Evolutionary conservation across 306 rosid genomes (phyloP).

Genomic region (Ochetophila trinervis): DNA sequence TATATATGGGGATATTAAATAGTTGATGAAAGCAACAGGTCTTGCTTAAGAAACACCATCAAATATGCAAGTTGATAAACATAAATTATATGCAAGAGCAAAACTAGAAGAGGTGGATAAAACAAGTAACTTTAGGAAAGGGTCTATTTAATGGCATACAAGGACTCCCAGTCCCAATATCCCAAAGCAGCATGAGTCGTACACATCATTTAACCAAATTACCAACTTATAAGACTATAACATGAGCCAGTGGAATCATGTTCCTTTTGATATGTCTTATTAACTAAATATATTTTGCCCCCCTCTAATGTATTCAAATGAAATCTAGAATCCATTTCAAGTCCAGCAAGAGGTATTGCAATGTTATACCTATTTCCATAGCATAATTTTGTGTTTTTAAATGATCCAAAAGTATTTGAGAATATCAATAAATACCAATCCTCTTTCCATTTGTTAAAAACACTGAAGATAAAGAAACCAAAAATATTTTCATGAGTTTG

Average conservation of each 20-base stretch:
- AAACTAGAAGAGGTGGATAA: conserved; percentile 1
- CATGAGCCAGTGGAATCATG: too few species aligned
- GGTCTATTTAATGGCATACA: not conserved
- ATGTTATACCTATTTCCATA: too few species aligned
- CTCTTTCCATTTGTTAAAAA: not conserved
- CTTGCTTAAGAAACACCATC: conserved; percentile 1
- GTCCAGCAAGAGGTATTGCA: too few species aligned
- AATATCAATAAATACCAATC: too few species aligned
- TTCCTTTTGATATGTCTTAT: too few species aligned
- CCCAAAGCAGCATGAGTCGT: not conserved
- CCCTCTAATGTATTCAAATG: too few species aligned
- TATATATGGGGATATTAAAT: conserved; percentile 27
- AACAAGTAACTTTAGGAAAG: conserved; percentile 8
- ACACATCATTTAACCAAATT: too few species aligned
- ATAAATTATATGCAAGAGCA: conserved; percentile 13
- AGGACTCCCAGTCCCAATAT: not conserved
- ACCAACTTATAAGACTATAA: too few species aligned
- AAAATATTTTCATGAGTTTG: not conserved
- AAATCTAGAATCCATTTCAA: too few species aligned
- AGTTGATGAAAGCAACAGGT: conserved; percentile 9
- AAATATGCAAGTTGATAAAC: conserved; percentile 14
- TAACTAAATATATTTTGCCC: too few species aligned
- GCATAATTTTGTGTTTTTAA: too few species aligned
- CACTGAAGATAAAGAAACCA: not conserved
- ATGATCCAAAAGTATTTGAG: too few species aligned